phyloP scores from a whole-genome alignment of 2,329 filamentous ascomycete genomes.

The Magnaporthales sp. region DNA sequence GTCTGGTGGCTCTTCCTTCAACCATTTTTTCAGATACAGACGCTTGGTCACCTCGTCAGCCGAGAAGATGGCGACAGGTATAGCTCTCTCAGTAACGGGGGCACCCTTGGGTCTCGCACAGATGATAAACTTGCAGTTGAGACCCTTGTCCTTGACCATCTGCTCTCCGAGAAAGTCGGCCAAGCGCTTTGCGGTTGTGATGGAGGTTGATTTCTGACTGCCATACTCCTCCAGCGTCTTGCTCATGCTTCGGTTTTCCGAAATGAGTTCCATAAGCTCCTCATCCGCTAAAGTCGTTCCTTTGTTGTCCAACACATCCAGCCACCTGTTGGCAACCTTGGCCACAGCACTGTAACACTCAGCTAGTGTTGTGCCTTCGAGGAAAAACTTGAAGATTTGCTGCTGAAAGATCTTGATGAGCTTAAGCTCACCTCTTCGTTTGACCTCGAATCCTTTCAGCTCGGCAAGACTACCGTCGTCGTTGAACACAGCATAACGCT shows the following conservation, averaged over 20 bases:
- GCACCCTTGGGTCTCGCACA: constrained; percentile 78
- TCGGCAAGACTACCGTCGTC: constrained; percentile 93
- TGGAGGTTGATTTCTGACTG: constrained; percentile 93
- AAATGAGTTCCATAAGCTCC: constrained; percentile 98
- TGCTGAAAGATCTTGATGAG: constrained; percentile 99
- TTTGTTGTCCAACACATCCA: constrained; percentile 86
- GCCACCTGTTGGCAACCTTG: constrained; percentile 90
- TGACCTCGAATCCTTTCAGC: constrained; percentile 94
- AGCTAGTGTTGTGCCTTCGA: constrained; percentile 77
- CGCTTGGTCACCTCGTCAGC: constrained; percentile 83
- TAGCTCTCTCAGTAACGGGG: constrained; percentile 86
- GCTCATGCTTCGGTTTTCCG: constrained; percentile 95
- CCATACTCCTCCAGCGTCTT: constrained; percentile 98
- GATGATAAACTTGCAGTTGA: constrained; percentile 99
- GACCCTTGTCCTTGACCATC: constrained; percentile 98
- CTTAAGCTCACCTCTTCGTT: constrained; percentile 94
- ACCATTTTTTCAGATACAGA: constrained; percentile 86
- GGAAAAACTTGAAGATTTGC: constrained; percentile 98
- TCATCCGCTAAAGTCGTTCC: constrained; percentile 89
- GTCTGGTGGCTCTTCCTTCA: constrained; percentile 84
- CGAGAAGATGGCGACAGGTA: constrained; percentile 95
- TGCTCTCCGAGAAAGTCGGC: constrained; percentile 96
- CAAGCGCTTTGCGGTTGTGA: constrained; percentile 89
- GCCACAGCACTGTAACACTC: constrained; percentile 91
- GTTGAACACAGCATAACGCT: constrained; percentile 98